Base-by-base conservation (phyloP, 495 filamentous ascomycete species). In the Xylaria cubensis region DNA sequence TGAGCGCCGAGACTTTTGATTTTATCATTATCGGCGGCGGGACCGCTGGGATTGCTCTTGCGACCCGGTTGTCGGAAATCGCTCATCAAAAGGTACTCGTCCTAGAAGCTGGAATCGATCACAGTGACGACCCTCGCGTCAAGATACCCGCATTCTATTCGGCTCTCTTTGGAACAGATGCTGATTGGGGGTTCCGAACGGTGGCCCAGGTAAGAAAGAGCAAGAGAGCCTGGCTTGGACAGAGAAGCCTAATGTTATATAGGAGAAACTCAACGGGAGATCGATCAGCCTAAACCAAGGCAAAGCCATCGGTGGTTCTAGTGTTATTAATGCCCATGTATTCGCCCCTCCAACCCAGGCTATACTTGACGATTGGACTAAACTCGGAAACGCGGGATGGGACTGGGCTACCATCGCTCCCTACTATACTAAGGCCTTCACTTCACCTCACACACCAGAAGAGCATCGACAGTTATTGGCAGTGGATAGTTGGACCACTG, bases 341-440 rank as follows among this genome's bases (percentile, higher is more conserved):
- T 84, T 82, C 72, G 81, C 86, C 1, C 81, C 85, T 46, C 79
- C 80, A 3, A 82, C 83, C 0, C 77, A 77, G n/a, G 80, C 72
- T 0, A 79, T 79, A 13, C 78, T 89, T 21, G 82, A 90, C 69
- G 81, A 84, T 19, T 89, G 87, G 87, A 82, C 74, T 9, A 76
- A 79, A 6, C 75, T 90, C 3, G 88, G 88, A 15, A 90, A 88
- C 72, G 50, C 77, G 4, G 80, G 81, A 36, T 90, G 88, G 88
- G 78, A 79, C 46, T 90, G 81, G 76, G 81, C 84, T 61, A 76
- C 76, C 0, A 61, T 90, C 32, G 70, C 70, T 15, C 86, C 86
- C 3, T 89, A 88, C 75, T 78, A 80, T 69, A 76, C 70, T 77
- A 86, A 80, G 79, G 81, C 74, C 8, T 75, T 79, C 65, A 21